A percentile compares a stretch with the other conserved stretches of the same genome.
Conservation (phyloP, 2,329 filamentous ascomycete genomes). For the Boeremia lycopersici region DNA sequence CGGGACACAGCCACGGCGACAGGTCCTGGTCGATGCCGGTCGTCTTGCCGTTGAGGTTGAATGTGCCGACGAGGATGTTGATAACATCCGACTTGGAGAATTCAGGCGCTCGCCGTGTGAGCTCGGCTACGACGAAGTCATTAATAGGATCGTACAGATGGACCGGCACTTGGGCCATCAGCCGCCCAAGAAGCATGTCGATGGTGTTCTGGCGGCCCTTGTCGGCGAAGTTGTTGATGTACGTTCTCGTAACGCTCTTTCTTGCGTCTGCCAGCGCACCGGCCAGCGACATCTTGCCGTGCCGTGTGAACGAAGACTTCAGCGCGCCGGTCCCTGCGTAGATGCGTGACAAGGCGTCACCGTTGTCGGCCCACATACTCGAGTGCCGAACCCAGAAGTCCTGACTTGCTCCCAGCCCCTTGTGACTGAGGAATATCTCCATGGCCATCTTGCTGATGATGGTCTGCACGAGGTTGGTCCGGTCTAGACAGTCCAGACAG, state of each 20-base stretch:
- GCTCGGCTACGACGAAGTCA: slow-evolving; percentile 81
- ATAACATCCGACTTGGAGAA: slow-evolving; percentile 78
- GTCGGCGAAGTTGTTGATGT: slow-evolving; percentile 97
- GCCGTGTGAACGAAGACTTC: slow-evolving; percentile 92
- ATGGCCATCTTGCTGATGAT: slow-evolving; percentile 94
- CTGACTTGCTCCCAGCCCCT: slow-evolving; percentile 69
- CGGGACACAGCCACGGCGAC: slow-evolving; percentile 82
- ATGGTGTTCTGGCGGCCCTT: slow-evolving; percentile 93
- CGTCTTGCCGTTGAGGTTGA: slow-evolving; percentile 91
- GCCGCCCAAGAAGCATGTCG: slow-evolving; percentile 84
- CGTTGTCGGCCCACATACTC: slow-evolving; percentile 95
- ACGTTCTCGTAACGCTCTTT: slow-evolving; percentile 91
- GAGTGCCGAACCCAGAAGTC: slow-evolving; percentile 95
- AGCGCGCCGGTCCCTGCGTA: slow-evolving; percentile 96
- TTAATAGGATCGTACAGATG: slow-evolving; percentile 93
- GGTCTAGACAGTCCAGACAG: slow-evolving; percentile 92
- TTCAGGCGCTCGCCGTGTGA: slow-evolving; percentile 69
- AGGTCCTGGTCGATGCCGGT: slow-evolving; percentile 79
- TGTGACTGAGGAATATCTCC: slow-evolving; percentile 79
- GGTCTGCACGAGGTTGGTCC: slow-evolving; percentile 94
- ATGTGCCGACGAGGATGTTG: slow-evolving; percentile 84
- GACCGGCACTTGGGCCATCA: slow-evolving; percentile 83
- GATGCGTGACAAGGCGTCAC: slow-evolving; percentile 90
- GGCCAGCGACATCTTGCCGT: slow-evolving; percentile 93
- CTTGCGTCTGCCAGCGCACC: slow-evolving; percentile 93